Evolutionary conservation across 225 moss, liverwort and hornwort genomes (phyloP), one percentile per base, ranked within the genome.

Genomic region (Lunularia cruciata): DNA sequence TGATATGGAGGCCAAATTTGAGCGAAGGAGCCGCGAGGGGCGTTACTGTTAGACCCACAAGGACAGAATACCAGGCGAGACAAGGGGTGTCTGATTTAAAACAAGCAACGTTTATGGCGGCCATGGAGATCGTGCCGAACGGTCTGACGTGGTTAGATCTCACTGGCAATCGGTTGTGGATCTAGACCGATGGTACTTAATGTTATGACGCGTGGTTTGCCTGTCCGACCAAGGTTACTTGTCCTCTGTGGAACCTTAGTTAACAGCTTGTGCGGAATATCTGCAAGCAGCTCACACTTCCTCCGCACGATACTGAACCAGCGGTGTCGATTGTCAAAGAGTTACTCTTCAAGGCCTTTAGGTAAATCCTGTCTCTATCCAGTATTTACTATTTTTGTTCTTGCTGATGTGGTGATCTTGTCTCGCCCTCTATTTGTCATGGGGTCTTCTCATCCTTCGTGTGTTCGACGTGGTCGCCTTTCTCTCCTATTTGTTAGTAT

Each of bases 301-400:
- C 8, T 37, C 23, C 20, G 37, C 33, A 1, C 60, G 22, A 37
- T 39, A 18, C 43, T n/a, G 2, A 13, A 39, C 18, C 36, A 9
- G 38, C 20, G 60, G 60, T n/a, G 16, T 37, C 9, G 0, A 2
- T 5, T 35, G 4, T 2, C 3, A 6, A 27, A 30, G 5, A 13
- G 15, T 30, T 30, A 57, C 56, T 57, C 14, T 32, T 57, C 16
- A 23, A 60, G 60, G 28, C 38, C 2, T 13, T 58, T 18, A n/a
- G 31, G 85, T 81, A 52, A 85, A 85, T 72, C 83, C 81, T 78
- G 85, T 78, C 73, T 83, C 80, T 65, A 83, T 57, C 14, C 16
- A 57, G 26, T 32, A 15, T 8, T 30, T 1, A 23, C 56, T 18
- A 16, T 23, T n/a, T n/a, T n/a, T n/a, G n/a, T n/a, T n/a, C n/a